A percentile compares a stretch with the other conserved stretches of the same genome.
Evolutionary conservation across 345 rosid species (phyloP).

Genomic region (Gossypioides kirkii): DNA sequence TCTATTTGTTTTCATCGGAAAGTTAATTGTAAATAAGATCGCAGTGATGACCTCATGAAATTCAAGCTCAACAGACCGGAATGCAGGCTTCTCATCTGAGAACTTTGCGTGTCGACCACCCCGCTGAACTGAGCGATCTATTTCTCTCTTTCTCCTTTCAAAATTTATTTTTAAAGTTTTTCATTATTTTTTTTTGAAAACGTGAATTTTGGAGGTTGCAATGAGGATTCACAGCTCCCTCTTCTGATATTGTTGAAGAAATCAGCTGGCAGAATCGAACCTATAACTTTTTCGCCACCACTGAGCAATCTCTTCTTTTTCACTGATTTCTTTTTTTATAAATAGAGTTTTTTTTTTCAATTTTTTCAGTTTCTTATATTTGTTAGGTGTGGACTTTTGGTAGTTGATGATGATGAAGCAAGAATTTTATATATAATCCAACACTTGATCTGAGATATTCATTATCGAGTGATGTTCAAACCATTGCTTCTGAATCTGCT

Average conservation of each 20-base stretch:
- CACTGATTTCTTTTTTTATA: neutral
- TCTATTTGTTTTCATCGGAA: neutral
- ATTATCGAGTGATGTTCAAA: constrained; percentile 32
- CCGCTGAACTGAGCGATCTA: constrained; percentile 77
- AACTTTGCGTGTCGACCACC: constrained; percentile 70
- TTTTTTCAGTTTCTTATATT: neutral
- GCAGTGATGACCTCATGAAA: constrained; percentile 66
- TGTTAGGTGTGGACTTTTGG: no score
- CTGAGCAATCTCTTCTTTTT: constrained; percentile 37
- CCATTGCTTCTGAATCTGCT: constrained; percentile 47
- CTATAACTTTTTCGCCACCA: constrained; percentile 37
- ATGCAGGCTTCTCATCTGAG: constrained; percentile 50
- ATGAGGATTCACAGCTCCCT: constrained; percentile 67
- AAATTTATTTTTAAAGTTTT: neutral
- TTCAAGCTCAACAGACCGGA: constrained; percentile 99
- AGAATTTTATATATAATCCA: constrained; percentile 34
- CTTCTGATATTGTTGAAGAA: constrained; percentile 53
- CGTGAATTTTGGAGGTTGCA: constrained; percentile 23
- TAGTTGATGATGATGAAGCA: constrained; percentile 45
- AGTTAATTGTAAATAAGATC: constrained; percentile 16
- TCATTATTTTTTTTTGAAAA: neutral
- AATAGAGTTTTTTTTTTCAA: neutral
- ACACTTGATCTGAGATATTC: constrained; percentile 59
- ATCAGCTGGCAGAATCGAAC: constrained; percentile 75
- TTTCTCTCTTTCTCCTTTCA: neutral